A percentile compares a stretch with the other conserved stretches of the same genome.
Conservation (phyloP, 2,329 filamentous ascomycete genomes). For the Colletotrichum salicis region DNA sequence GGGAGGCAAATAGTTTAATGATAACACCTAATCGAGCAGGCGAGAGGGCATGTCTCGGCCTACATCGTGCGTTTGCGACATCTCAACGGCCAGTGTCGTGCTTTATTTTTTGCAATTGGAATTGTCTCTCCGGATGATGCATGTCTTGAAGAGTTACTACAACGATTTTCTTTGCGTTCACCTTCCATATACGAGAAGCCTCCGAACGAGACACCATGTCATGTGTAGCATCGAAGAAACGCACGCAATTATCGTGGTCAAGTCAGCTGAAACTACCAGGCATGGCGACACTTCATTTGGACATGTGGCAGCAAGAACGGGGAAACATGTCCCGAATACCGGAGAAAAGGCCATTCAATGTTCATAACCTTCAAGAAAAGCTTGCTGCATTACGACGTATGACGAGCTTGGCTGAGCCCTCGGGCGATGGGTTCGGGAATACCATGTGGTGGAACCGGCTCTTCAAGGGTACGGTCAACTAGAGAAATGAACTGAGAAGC, state of each 20-base stretch:
- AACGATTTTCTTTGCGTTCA: conserved; percentile 1
- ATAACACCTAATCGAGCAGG: conserved; percentile 26
- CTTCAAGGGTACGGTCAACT: not conserved
- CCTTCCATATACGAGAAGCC: conserved; percentile 13
- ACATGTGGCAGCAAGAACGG: not conserved
- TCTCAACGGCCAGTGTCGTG: conserved; percentile 26
- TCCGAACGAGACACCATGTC: not conserved
- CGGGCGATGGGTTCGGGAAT: not conserved
- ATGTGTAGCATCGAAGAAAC: conserved; percentile 4
- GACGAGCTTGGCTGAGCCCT: conserved; percentile 5
- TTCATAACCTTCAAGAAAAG: not conserved
- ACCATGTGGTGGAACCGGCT: not conserved
- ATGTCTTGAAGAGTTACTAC: conserved; percentile 15
- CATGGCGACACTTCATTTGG: not conserved
- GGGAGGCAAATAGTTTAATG: conserved; percentile 11
- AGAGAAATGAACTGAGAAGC: not conserved
- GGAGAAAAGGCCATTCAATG: not conserved
- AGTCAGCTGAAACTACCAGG: not conserved
- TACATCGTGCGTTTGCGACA: conserved; percentile 19
- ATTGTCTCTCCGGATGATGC: not conserved
- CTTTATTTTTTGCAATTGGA: not conserved
- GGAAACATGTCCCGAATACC: not conserved
- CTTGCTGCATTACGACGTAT: conserved; percentile 10
- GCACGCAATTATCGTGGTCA: not conserved
- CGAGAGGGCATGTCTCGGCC: conserved; percentile 24